Evolutionary conservation across 306 rosid genomes (phyloP).

Genomic region (Boehmeria nivea): DNA sequence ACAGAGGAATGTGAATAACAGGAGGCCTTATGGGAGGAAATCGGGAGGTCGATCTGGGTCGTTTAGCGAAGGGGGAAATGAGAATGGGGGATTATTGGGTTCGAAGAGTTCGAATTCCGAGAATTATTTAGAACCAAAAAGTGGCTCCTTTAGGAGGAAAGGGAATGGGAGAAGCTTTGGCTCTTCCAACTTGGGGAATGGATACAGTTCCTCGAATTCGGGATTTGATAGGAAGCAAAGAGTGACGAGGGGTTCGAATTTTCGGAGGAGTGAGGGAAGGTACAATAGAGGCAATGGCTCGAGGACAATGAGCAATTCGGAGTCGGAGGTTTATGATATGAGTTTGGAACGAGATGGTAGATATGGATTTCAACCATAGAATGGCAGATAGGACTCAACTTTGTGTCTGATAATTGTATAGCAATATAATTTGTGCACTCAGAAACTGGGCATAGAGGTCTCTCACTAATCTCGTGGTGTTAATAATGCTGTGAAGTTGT

Average conservation of each 20-base stretch:
- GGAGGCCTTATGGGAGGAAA: no score
- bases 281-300: conserved; percentile 25
- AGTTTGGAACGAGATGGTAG: conserved; percentile 67
- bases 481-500: no score
- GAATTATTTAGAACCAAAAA: not conserved
- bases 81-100: conserved; percentile 9
- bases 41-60: conserved; percentile 1
- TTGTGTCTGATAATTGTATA: not conserved
- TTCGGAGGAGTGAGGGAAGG: conserved; percentile 17
- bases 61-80: conserved; percentile 14
- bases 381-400: conserved; percentile 18
- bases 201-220: conserved; percentile 30
- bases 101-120: conserved; percentile 22
- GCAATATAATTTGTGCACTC: not conserved
- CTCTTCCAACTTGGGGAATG: conserved; percentile 13
- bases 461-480: not conserved
- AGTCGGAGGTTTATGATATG: conserved; percentile 66
- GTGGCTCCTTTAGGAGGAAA: conserved; percentile 33
- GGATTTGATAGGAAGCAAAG: conserved; percentile 39
- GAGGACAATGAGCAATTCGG: conserved; percentile 19
- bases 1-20: no score
- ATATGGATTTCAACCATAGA: conserved; percentile 34
- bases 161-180: conserved; percentile 28
- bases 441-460: not conserved
- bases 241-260: conserved; percentile 14